Evolutionary conservation across 2,329 filamentous ascomycete genomes (phyloP), one percentile per base, ranked within the genome.

Genomic region (Colletotrichum eremochloae): DNA sequence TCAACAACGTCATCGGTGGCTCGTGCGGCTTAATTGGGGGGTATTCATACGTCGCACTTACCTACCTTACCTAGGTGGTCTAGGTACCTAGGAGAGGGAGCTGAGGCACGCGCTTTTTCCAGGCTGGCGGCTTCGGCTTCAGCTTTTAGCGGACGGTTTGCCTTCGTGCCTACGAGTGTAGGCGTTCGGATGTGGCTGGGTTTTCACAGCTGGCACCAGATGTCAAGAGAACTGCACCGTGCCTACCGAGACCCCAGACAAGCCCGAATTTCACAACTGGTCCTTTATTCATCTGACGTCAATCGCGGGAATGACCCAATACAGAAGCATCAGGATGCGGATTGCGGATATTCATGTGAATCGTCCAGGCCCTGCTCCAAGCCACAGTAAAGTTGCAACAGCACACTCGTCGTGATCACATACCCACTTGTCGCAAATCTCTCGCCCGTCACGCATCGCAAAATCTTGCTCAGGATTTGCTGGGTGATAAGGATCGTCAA

Each of bases 1-100:
- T 74, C 73, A 65, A 75, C 73, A 75, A 75, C 73, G 73, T 75
- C 73, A 75, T 75, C 56, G 65, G 65, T 75, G 73, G 73, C 73
- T 72, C 63, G 71, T 74, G 73, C 67, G 31, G 50, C 52, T 36
- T n/a, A 14, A 18, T n/a, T 36, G 8, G 36, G 31, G 44, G 58
- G 55, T 8, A 44, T 12, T 12, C 15, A 20, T 36, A 36, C 5
- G 50, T n/a, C 24, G 24, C 24, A 48, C 38, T 9, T n/a, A 48
- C 33, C 33, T 36, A 36, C 24, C 24, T 24, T 24, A n/a, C n/a
- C n/a, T n/a, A 24, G 24, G 24, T 24, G 24, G 24, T 24, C 24
- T 24, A 24, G 24, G 24, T 24, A 24, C 24, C 24, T 24, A 24
- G 24, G 24, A 24, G 61, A 53, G 40, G 42, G 63, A 65, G 63